A percentile compares a stretch with the other conserved stretches of the same genome.
These are phyloP conservation scores for Penicillium sp. DNA, from an alignment of 2,329 filamentous ascomycete species.

Conservation along the genomic window DNA sequence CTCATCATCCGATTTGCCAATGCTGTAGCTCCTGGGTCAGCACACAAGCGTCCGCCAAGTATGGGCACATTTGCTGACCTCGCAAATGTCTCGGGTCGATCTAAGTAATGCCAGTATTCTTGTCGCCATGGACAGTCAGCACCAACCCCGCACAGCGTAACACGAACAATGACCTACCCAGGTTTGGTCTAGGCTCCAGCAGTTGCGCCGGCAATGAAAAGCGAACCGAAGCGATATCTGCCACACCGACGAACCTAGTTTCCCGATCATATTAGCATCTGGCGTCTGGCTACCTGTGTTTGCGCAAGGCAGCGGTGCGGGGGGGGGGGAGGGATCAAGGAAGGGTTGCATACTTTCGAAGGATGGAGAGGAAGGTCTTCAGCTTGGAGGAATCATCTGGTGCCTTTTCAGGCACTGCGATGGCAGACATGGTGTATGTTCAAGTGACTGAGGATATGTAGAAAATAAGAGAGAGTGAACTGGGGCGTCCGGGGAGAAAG, in stretches of 20 bases:
- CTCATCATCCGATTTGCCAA: conserved; percentile 85
- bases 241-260: conserved; percentile 84
- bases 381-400: conserved; percentile 83
- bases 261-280: conserved; percentile 7
- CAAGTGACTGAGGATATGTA: background rate
- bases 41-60: conserved; percentile 16
- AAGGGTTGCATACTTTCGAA: conserved; percentile 68
- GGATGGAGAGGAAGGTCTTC: conserved; percentile 79
- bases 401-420: conserved; percentile 49
- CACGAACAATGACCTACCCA: conserved; percentile 51
- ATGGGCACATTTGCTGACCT: conserved; percentile 44
- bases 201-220: conserved; percentile 96
- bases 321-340: background rate
- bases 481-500: background rate
- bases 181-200: conserved; percentile 90
- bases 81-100: conserved; percentile 86
- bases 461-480: background rate
- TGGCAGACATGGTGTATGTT: conserved; percentile 28
- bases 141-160: background rate
- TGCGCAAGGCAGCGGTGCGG: background rate
- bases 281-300: background rate
- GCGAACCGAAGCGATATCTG: conserved; percentile 90
- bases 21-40: conserved; percentile 49
- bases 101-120: conserved; percentile 99
- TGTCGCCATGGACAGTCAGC: conserved; percentile 14